Percentiles rank a stretch among this genome's conserved stretches.
These are phyloP conservation scores for Sphagnum contortum DNA, from an alignment of 225 moss, liverwort and hornwort species.

Conservation along the genomic window DNA sequence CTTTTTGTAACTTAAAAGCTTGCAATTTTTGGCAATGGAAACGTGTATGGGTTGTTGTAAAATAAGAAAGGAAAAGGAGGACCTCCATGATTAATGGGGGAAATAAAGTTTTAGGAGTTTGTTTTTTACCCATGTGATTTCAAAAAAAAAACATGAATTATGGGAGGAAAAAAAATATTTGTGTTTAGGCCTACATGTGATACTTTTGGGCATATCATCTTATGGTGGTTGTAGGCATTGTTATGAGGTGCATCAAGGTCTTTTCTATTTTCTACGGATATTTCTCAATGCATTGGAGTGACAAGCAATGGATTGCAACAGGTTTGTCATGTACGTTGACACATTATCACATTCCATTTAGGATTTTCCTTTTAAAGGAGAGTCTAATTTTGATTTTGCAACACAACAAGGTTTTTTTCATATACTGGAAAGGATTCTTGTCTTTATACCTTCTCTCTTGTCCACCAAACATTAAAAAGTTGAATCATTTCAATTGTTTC, in stretches of 20 bases:
- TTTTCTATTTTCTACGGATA: slow-evolving; percentile 67
- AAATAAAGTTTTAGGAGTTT: too few relatives aligned
- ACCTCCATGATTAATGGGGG: too few relatives aligned
- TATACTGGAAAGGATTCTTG: background rate
- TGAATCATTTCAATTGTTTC: background rate
- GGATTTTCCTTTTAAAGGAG: background rate
- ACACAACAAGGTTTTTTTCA: background rate
- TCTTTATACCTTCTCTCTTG: background rate
- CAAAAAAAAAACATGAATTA: too few relatives aligned
- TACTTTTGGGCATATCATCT: too few relatives aligned
- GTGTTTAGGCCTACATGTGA: slow-evolving; percentile 41
- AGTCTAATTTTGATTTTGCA: background rate
- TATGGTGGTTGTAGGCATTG: slow-evolving; percentile 73
- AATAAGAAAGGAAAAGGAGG: too few relatives aligned
- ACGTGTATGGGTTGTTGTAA: too few relatives aligned
- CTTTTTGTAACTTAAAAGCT: too few relatives aligned
- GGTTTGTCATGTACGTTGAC: too few relatives aligned
- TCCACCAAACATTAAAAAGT: background rate
- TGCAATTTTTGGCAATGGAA: too few relatives aligned
- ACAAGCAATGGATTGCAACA: slow-evolving; percentile 68
- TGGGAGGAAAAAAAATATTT: too few relatives aligned
- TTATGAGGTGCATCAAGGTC: slow-evolving; percentile 79
- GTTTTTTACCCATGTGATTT: too few relatives aligned
- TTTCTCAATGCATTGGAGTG: slow-evolving; percentile 81
- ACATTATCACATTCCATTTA: too few relatives aligned